Evolutionary conservation across 2,329 filamentous ascomycete species (phyloP), one percentile per base, ranked within the genome.

Genomic region (Monosporascus cannonballus): DNA sequence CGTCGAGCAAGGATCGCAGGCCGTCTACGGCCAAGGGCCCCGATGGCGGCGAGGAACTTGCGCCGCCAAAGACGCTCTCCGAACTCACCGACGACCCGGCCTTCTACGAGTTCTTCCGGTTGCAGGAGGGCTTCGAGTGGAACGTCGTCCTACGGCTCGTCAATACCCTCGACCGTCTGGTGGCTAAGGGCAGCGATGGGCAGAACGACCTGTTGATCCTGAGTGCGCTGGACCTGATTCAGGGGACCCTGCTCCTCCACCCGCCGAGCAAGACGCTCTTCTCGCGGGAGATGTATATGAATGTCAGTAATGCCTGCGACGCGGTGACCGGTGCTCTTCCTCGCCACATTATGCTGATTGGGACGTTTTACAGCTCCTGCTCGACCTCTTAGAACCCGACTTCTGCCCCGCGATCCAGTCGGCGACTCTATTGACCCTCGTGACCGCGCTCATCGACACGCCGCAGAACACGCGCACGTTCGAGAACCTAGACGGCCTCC

Each of bases 71-170:
- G 71, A 77, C 78, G 15, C 78, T 96, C 48, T 74, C 75, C 22
- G 85, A 90, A 53, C 74, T 96, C 57, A 80, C 82, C 49, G 82
- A 86, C 58, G 94, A 97, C 70, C 90, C 89, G 20, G 93, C 92
- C 20, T 97, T 96, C 68, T 79, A 90, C 60, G 91, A 96, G 71
- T 97, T 97, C 76, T 96, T 96, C 76, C 90, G 96, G 69, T 71
- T 97, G 59, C 94, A 99, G 70, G 92, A 97, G 67, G 90, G 92
- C 3, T 99, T 99, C 67, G 90, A 97, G 74, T 97, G 91, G 89
- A 99, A 99, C 73, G 90, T 97, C 51, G 87, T 90, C 15, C 85
- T 90, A 72, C 85, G 91, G 55, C 79, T 97, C 55, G 86, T 96
- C 56, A 84, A 86, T 50, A 95, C 90, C 52, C 82, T 97, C 44